Evolutionary conservation across 805 yeast species (phyloP).

Genomic region (Spathaspora gorwiae): DNA sequence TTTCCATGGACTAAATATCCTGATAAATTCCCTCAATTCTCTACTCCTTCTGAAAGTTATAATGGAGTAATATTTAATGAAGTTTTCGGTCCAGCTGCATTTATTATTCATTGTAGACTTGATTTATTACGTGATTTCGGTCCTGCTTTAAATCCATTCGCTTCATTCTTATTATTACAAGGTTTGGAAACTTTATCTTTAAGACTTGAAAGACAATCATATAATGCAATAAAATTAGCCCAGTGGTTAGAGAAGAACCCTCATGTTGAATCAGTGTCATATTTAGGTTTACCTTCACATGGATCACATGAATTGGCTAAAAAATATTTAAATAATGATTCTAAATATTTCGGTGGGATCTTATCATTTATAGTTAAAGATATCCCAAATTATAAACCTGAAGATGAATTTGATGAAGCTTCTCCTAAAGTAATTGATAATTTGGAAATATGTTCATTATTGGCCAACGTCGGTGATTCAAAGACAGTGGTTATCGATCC

Average conservation of each 20-base stretch:
- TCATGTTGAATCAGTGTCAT: constrained; percentile 84
- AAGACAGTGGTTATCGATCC: constrained; percentile 96
- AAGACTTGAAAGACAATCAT: constrained; percentile 88
- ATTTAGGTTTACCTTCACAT: constrained; percentile 81
- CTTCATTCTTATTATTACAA: constrained; percentile 76
- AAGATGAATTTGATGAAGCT: constrained; percentile 64
- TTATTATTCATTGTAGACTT: constrained; percentile 72
- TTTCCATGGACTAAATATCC: constrained; percentile 88
- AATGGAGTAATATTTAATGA: constrained; percentile 84
- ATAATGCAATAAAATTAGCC: constrained; percentile 79
- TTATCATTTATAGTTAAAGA: constrained; percentile 85
- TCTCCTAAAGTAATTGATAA: constrained; percentile 82
- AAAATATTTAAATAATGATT: constrained; percentile 59
- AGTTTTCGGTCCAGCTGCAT: constrained; percentile 76
- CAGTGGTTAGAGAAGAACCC: constrained; percentile 65
- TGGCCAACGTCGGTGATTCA: constrained; percentile 96
- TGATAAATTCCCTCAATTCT: constrained; percentile 85
- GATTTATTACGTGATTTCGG: constrained; percentile 91
- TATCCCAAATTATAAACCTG: constrained; percentile 35
- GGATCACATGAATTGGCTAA: constrained; percentile 77
- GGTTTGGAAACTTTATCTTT: constrained; percentile 95
- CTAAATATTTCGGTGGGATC: constrained; percentile 79
- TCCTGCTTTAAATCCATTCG: constrained; percentile 84
- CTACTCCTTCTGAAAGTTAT: constrained; percentile 87
- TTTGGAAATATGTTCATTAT: constrained; percentile 80